Evolutionary conservation across 352 stramenopile genomes (phyloP).

Genomic region (Pythium chondricola): DNA sequence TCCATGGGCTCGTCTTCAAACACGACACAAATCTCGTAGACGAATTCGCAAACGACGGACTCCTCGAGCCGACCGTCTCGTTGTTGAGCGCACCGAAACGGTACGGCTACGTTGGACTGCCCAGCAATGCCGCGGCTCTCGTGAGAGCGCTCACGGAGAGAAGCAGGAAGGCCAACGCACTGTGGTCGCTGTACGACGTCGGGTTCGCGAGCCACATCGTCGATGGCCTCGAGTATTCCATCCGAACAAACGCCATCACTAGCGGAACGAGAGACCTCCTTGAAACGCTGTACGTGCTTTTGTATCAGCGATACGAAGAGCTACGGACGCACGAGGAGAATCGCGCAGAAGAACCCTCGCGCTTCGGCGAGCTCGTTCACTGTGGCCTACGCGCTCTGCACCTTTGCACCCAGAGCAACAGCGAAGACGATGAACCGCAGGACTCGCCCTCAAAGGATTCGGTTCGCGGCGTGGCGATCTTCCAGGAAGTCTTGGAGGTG

Average conservation of each 20-base stretch:
- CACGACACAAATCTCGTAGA: slow-evolving; percentile 23
- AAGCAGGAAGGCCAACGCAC: slow-evolving; percentile 3
- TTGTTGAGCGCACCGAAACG: slow-evolving; percentile 27
- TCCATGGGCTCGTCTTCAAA: slow-evolving; percentile 34
- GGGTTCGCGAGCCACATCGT: slow-evolving; percentile 4
- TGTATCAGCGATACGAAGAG: slow-evolving; percentile 18
- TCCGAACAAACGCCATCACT: slow-evolving; percentile 5
- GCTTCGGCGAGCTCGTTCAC: slow-evolving; percentile 10
- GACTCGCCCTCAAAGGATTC: neutral
- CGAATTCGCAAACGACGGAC: slow-evolving; percentile 11
- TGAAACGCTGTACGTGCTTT: slow-evolving; percentile 9
- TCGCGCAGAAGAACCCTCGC: neutral
- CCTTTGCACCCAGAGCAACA: neutral
- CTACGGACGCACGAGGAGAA: neutral
- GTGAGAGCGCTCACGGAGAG: slow-evolving; percentile 6
- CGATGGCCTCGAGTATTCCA: slow-evolving; percentile 9
- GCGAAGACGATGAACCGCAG: neutral
- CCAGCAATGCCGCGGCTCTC: slow-evolving; percentile 5
- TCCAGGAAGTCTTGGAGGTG: slow-evolving; percentile 26
- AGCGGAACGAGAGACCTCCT: slow-evolving; percentile 7
- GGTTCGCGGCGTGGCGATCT: neutral
- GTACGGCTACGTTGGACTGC: slow-evolving; percentile 8
- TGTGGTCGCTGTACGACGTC: slow-evolving; percentile 1
- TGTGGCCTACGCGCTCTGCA: slow-evolving; percentile 5
- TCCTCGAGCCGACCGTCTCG: slow-evolving; percentile 22